phyloP scores from a whole-genome alignment of 192 early-diverging fungal genomes.

The Coemansia sp. region DNA sequence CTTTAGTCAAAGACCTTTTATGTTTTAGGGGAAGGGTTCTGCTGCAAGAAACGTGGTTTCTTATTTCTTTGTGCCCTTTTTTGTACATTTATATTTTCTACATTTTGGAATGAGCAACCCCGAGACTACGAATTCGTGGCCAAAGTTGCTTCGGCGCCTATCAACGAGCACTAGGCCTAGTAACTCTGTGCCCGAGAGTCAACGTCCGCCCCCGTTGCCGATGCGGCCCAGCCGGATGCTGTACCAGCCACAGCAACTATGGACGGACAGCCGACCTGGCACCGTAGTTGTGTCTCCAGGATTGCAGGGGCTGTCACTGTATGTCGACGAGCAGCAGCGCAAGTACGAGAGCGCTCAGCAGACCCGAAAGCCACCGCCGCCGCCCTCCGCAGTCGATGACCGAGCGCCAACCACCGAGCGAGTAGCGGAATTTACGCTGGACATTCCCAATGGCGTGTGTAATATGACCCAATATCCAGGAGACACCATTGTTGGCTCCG shows the following conservation, averaged over 20 bases:
- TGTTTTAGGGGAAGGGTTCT: not conserved
- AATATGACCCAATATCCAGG: slow-evolving; percentile 36
- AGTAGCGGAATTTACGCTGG: slow-evolving; percentile 34
- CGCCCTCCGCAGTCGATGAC: slow-evolving; percentile 9
- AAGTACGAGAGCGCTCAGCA: slow-evolving; percentile 8
- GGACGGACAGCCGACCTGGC: slow-evolving; percentile 1
- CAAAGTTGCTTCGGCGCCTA: slow-evolving; percentile 28
- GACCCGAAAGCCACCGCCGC: not conserved
- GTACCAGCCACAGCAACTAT: slow-evolving; percentile 28
- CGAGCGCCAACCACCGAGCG: slow-evolving; percentile 39
- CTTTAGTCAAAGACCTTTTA: not conserved
- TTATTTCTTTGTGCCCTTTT: not conserved
- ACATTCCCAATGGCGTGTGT: slow-evolving; percentile 43
- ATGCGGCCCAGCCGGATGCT: slow-evolving; percentile 17
- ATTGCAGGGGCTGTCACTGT: slow-evolving; percentile 11
- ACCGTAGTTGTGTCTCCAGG: slow-evolving; percentile 6
- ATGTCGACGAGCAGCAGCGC: slow-evolving; percentile 20
- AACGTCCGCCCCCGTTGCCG: slow-evolving; percentile 7
- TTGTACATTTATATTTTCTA: not conserved
- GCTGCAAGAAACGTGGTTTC: slow-evolving; percentile 2
- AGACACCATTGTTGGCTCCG: slow-evolving; percentile 32
- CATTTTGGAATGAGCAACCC: slow-evolving; percentile 18
- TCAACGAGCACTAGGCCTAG: slow-evolving; percentile 7
- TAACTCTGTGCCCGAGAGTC: not conserved
- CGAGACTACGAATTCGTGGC: slow-evolving; percentile 21